Base-by-base conservation (phyloP, 768 basidiomycete genomes). In the Auricularia heimuer region DNA sequence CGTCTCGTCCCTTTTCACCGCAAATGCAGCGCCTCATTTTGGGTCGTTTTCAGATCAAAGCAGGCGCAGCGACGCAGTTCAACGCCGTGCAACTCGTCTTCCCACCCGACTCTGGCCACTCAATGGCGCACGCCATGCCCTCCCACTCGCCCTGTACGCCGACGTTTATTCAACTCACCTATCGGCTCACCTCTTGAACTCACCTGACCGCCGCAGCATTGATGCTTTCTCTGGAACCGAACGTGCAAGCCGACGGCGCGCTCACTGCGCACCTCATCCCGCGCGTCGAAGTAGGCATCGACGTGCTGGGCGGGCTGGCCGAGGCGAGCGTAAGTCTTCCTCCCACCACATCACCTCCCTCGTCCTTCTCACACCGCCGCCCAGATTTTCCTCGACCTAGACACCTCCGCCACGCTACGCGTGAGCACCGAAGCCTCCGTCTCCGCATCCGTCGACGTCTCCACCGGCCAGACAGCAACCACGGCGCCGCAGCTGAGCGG, bases 201-300 rank as follows among this genome's bases (percentile, higher is more conserved):
- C 29, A 29, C 29, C 29, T 29, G 39, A 8, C 4, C 8, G 39
- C 0, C 12, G 3, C 39, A 14, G 12, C 39, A 42, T 7, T 42
- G 39, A 42, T 14, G 39, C 39, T 42, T 14, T 42, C 77, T 4
- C 77, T 77, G 2, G 73, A 71, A 63, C 78, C 81, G 2, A 74
- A 72, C 21, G 75, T 77, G 24, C 73, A 72, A 4, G 76, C 79
- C 10, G 77, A 77, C 2, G 81, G 79, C 12, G 75, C 70, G 2
- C 65, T 84, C 33, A 71, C 75, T 34, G 82, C 78, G 2, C 83
- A 85, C 69, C 71, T 85, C 45, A 82, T 81, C 65, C 84, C 83
- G 0, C 72, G 73, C 65, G 65, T 65, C 56, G 78, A 79, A 63
- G 73, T 85, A 64, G 79, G 80, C 3, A 69, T 85, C 39, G 69